Conservation (phyloP, 73 alveolate genomes). For the Tetrahymena malaccensis region DNA sequence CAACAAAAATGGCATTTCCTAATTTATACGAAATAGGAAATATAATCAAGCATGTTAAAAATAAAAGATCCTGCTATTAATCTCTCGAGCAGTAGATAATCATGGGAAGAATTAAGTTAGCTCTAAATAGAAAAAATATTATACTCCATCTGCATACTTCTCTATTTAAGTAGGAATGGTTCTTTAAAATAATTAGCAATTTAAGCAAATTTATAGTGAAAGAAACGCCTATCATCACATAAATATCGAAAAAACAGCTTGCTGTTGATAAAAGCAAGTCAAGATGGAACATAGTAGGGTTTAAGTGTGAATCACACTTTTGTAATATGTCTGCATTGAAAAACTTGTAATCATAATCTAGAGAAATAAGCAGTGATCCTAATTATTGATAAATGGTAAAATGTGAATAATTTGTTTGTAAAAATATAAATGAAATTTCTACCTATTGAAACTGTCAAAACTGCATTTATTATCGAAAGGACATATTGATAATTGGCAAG, state of each 20-base stretch:
- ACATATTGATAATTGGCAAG: neutral
- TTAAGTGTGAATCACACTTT: neutral
- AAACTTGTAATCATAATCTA: neutral
- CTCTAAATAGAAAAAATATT: neutral
- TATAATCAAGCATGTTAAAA: neutral
- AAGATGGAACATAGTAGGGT: neutral
- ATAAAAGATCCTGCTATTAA: neutral
- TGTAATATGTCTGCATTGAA: neutral
- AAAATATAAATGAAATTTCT: neutral
- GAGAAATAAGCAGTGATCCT: neutral
- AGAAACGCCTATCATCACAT: neutral
- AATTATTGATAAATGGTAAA: neutral
- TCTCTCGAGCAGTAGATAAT: neutral
- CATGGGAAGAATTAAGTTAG: neutral
- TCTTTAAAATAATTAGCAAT: neutral
- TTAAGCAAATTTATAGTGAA: neutral
- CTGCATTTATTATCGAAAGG: neutral
- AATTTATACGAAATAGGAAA: neutral
- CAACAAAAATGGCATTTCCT: neutral
- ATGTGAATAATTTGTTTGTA: neutral
- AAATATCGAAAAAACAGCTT: neutral
- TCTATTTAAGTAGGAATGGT: neutral
- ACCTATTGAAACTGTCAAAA: neutral
- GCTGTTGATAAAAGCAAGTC: neutral
- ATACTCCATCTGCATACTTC: neutral